A percentile compares a stretch with the other conserved stretches of the same genome.
phyloP scores from a whole-genome alignment of 371 early-diverging fungal genomes.

The Mucor plumbeus region DNA sequence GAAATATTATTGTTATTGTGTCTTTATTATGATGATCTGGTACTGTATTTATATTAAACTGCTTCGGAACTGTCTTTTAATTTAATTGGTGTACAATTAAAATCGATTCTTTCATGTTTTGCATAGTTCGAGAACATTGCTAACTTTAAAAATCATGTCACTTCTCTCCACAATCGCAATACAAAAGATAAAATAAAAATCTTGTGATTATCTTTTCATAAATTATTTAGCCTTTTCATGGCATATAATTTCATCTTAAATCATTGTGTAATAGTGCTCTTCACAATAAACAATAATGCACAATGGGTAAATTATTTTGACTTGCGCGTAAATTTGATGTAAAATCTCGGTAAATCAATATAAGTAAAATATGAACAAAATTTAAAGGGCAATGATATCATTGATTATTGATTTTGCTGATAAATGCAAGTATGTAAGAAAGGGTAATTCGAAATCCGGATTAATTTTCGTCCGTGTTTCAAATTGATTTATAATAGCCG shows the following conservation, averaged over 20 bases:
- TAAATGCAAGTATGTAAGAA: not conserved
- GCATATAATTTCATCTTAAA: not conserved
- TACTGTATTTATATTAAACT: not conserved
- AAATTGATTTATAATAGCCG: not conserved
- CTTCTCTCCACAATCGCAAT: not conserved
- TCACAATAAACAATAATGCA: not conserved
- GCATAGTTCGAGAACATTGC: not conserved
- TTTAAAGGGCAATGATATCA: not conserved
- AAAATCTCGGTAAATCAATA: not conserved
- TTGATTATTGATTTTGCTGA: not conserved
- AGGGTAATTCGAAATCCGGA: not conserved
- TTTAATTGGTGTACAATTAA: not conserved
- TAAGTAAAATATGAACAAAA: not conserved
- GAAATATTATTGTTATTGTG: not conserved
- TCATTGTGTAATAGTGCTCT: not conserved
- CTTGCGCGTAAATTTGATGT: not conserved
- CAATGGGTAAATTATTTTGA: not conserved
- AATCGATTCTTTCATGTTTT: conserved; percentile 3
- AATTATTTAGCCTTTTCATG: not conserved
- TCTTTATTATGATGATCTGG: not conserved
- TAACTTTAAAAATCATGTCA: conserved; percentile 1
- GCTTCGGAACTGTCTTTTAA: not conserved
- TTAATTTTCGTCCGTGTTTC: conserved; percentile 1
- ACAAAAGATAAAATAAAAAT: not conserved
- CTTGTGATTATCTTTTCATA: not conserved